Conservation (phyloP, 495 filamentous ascomycete genomes). For the Cryomyces antarcticus region DNA sequence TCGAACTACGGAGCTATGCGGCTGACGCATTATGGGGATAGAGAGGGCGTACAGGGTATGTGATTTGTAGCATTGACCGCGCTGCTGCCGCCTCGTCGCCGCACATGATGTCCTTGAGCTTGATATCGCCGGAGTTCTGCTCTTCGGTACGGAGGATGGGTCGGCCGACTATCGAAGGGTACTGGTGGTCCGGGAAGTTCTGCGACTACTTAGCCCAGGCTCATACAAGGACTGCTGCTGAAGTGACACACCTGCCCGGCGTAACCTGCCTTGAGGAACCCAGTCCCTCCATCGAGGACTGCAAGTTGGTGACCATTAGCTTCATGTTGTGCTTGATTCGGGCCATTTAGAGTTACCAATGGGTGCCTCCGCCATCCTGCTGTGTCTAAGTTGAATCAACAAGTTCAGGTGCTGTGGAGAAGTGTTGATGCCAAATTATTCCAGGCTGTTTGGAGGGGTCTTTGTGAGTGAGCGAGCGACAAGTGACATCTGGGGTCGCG, state of each 20-base stretch:
- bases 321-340: slow-evolving; percentile 2
- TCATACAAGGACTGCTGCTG: background rate
- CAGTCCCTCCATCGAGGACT: slow-evolving; percentile 99
- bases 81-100: slow-evolving; percentile 94
- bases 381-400: no score
- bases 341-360: slow-evolving; percentile 7
- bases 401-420: no score
- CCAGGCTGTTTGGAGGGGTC: no score
- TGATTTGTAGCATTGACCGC: slow-evolving; percentile 91
- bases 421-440: no score
- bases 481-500: no score
- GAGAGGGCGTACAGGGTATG: slow-evolving; percentile 47
- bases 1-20: no score
- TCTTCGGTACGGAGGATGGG: slow-evolving; percentile 96
- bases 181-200: slow-evolving; percentile 98
- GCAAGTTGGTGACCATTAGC: slow-evolving; percentile 10
- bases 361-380: slow-evolving; percentile 12
- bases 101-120: slow-evolving; percentile 99
- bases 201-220: slow-evolving; percentile 15
- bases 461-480: no score
- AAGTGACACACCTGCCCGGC: slow-evolving; percentile 47
- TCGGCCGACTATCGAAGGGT: slow-evolving; percentile 93
- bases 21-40: slow-evolving; percentile 8
- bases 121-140: slow-evolving; percentile 39
- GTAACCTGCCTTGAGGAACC: slow-evolving; percentile 98